phyloP scores from a whole-genome alignment of 306 rosid genomes.

The Parietaria judaica region DNA sequence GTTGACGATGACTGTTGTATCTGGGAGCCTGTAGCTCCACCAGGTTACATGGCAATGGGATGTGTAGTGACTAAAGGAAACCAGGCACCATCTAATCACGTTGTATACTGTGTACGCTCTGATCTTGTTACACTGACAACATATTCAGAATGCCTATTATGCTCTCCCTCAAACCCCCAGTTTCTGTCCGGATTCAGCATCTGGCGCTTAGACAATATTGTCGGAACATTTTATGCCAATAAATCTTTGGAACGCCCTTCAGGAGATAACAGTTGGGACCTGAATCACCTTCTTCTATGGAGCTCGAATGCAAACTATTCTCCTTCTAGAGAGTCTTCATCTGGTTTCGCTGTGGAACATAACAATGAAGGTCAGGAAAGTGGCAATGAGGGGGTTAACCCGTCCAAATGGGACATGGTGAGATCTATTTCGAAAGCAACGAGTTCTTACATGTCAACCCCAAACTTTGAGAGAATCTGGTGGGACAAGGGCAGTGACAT shows the following conservation, averaged over 20 bases:
- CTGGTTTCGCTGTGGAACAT: slow-evolving; percentile 31
- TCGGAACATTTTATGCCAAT: slow-evolving; percentile 82
- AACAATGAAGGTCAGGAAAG: slow-evolving; percentile 44
- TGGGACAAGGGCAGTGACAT: slow-evolving; percentile 93
- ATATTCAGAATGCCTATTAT: slow-evolving; percentile 62
- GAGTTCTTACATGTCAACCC: slow-evolving; percentile 62
- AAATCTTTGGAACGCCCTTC: slow-evolving; percentile 52
- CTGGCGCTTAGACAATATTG: slow-evolving; percentile 85
- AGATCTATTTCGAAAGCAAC: slow-evolving; percentile 75
- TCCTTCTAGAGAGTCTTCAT: slow-evolving; percentile 41
- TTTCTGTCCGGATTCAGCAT: slow-evolving; percentile 67
- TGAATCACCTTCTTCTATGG: slow-evolving; percentile 84
- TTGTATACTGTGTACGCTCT: slow-evolving; percentile 80
- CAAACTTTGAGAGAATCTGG: slow-evolving; percentile 95
- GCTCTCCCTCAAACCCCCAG: slow-evolving; percentile 39
- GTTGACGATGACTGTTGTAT: slow-evolving; percentile 60
- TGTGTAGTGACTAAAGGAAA: slow-evolving; percentile 77
- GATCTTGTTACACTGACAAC: slow-evolving; percentile 75
- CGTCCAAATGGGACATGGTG: slow-evolving; percentile 81
- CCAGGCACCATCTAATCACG: slow-evolving; percentile 63
- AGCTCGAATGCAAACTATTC: slow-evolving; percentile 43
- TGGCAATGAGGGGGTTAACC: slow-evolving; percentile 29
- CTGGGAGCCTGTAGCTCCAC: slow-evolving; percentile 94
- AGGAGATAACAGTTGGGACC: slow-evolving; percentile 41
- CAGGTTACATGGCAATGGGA: slow-evolving; percentile 78